These are phyloP conservation scores for Coemansia sp. DNA, from an alignment of 192 early-diverging fungal species.

Conservation along the genomic window DNA sequence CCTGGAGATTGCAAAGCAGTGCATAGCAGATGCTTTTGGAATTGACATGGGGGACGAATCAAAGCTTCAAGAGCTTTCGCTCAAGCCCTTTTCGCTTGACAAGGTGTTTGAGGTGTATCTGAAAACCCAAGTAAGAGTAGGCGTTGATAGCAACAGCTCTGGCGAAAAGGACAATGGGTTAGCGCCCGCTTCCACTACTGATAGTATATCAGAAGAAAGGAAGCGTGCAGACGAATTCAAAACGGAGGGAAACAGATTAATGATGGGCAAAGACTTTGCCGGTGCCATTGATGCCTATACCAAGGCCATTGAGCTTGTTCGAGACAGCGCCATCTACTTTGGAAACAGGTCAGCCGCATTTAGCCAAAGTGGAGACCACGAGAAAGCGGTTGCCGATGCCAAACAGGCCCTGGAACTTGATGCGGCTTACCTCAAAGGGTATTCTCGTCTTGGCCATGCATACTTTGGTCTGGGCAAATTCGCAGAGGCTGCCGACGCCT, in stretches of 20 bases:
- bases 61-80: conserved; percentile 68
- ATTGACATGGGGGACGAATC: conserved; percentile 72
- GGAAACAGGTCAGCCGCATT: conserved; percentile 97
- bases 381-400: conserved; percentile 85
- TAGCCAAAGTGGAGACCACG: conserved; percentile 84
- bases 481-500: conserved; percentile 83
- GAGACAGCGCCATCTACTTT: conserved; percentile 90
- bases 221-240: conserved; percentile 89
- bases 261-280: conserved; percentile 78
- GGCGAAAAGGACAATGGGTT: background rate
- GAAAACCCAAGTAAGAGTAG: conserved; percentile 76
- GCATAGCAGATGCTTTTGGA: conserved; percentile 93
- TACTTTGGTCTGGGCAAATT: conserved; percentile 85
- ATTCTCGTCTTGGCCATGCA: conserved; percentile 91
- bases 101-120: conserved; percentile 91
- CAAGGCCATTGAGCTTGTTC: conserved; percentile 84
- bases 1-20: conserved; percentile 83
- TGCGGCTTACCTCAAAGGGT: conserved; percentile 89
- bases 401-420: conserved; percentile 81
- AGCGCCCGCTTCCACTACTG: conserved; percentile 5
- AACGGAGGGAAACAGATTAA: conserved; percentile 77
- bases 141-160: conserved; percentile 9
- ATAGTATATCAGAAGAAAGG: conserved; percentile 61
- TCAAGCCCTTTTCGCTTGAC: conserved; percentile 81
- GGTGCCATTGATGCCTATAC: conserved; percentile 89